A percentile compares a stretch with the other conserved stretches of the same genome.
These are phyloP conservation scores for Microthyrium microscopicum DNA, from an alignment of 2,329 filamentous ascomycete species.

Conservation along the genomic window DNA sequence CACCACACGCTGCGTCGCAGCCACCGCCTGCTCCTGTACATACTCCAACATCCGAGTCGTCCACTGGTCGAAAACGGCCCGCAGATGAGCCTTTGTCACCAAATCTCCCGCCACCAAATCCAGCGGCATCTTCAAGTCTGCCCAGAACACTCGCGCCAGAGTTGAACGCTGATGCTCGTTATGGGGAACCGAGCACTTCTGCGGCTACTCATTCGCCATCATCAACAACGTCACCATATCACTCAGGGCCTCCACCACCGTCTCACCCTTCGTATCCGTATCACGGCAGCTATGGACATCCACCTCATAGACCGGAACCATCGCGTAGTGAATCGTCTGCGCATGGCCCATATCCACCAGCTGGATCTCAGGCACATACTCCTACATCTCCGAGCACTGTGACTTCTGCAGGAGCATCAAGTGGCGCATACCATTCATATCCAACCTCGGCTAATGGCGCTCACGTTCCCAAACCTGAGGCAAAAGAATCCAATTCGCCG, in stretches of 20 bases:
- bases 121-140: conserved; percentile 15
- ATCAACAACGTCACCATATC: conserved; percentile 18
- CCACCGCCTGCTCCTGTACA: conserved; percentile 17
- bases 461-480: too few relatives aligned
- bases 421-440: too few relatives aligned
- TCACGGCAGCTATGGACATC: too few relatives aligned
- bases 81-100: conserved; percentile 33
- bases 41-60: conserved; percentile 14
- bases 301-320: too few relatives aligned
- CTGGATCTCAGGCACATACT: too few relatives aligned
- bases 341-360: too few relatives aligned
- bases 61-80: conserved; percentile 26
- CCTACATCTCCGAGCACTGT: too few relatives aligned
- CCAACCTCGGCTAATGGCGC: too few relatives aligned
- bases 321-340: too few relatives aligned
- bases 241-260: conserved; percentile 19
- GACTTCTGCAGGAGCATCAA: too few relatives aligned
- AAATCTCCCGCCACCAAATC: conserved; percentile 31
- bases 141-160: background rate
- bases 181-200: conserved; percentile 17
- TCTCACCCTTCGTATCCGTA: conserved; percentile 24
- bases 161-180: conserved; percentile 4
- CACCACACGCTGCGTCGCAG: conserved; percentile 4
- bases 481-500: too few relatives aligned
- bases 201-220: conserved; percentile 27